Conservation (phyloP, 2,329 filamentous ascomycete genomes). For the Sclerotinia subarctica region DNA sequence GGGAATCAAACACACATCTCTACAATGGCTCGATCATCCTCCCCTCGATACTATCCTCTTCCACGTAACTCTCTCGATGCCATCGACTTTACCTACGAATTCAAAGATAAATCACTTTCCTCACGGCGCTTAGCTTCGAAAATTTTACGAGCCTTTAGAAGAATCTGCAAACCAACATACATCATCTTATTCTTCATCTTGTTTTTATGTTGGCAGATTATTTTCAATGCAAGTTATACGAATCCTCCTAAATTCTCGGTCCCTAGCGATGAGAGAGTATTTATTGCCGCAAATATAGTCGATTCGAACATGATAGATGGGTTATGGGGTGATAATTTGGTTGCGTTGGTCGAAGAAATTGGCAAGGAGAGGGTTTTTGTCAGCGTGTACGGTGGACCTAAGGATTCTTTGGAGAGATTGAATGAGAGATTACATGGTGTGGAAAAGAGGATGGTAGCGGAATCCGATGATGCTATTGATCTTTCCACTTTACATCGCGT, state of each 20-base stretch:
- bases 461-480: constrained; percentile 52
- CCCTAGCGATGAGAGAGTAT: constrained; percentile 59
- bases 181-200: constrained; percentile 27
- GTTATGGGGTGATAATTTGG: constrained; percentile 59
- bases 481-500: constrained; percentile 56
- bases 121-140: constrained; percentile 15
- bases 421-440: constrained; percentile 50
- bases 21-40: constrained; percentile 31
- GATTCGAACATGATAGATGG: constrained; percentile 63
- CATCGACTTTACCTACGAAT: constrained; percentile 25
- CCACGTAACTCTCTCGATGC: constrained; percentile 28
- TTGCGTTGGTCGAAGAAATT: constrained; percentile 61
- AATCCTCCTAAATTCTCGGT: constrained; percentile 44
- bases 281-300: constrained; percentile 69
- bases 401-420: constrained; percentile 53
- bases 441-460: constrained; percentile 44
- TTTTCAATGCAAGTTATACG: constrained; percentile 46
- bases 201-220: constrained; percentile 31
- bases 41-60: constrained; percentile 26
- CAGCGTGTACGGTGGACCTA: constrained; percentile 65
- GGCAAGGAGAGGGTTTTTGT: constrained; percentile 67
- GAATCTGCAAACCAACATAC: constrained; percentile 31
- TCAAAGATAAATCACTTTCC: constrained; percentile 31
- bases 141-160: constrained; percentile 25
- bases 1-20: background rate